Evolutionary conservation across 768 basidiomycete species (phyloP), one percentile per base, ranked within the genome.

Genomic region (Lactifluus pinguis): DNA sequence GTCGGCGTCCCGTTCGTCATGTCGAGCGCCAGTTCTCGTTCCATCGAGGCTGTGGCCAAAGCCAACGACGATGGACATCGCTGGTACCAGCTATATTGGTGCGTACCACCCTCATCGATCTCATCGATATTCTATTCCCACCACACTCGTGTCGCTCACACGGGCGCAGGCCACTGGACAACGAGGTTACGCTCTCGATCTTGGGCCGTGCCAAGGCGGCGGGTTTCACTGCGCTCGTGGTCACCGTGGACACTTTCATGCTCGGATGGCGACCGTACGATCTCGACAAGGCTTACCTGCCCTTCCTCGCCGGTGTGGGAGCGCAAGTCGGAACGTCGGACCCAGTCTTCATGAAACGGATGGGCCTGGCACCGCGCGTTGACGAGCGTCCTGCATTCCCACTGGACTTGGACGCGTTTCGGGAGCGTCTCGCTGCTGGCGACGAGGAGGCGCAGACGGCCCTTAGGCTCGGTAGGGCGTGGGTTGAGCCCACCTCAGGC

Each of bases 1-100:
- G 74, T 89, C 4, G 80, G 80, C 0, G 72, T 93, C 4, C 85
- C 89, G 0, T 85, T 80, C 67, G 83, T 87, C 64, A 78, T 94
- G 72, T 90, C 88, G 66, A 86, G 89, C 0, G 89, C 90, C 4
- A 79, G 86, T 1, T 76, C 79, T 32, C 81, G 86, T 29, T 80
- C 83, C 10, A 86, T 93, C 60, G 90, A 92, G 69, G 82, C 83
- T 48, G 84, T 92, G n/a, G 92, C 84, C 3, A 68, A 77, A 45
- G 91, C 82, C 30, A 90, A 85, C 64, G 87, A 84, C 6, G 74
- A 80, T 53, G 82, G 85, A 0, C 76, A 80, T 36, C 76, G 89
- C 38, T 92, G 89, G 88, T 92, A 81, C 70, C 90, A 92, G 69
- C 78, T 92, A 1, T 92, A 92, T 70, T 89, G 89, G 87, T 85